Percentiles rank a stretch among this genome's conserved stretches.
Conservation (phyloP, 305 asterid genomes). For the Fraxinus greggii region DNA sequence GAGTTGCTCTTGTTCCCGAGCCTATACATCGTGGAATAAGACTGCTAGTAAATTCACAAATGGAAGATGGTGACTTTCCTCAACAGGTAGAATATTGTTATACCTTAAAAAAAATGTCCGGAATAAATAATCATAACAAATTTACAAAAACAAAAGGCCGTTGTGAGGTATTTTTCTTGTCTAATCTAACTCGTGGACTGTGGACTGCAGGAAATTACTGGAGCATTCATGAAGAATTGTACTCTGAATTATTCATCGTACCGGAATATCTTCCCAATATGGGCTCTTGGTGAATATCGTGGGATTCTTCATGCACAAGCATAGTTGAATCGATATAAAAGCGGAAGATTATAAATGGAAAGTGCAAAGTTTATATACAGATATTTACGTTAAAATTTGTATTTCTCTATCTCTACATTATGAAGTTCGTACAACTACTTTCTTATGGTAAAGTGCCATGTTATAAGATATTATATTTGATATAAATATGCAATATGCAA, state of each 20-base stretch:
- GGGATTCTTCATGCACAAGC: not conserved
- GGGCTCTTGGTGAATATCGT: constrained; percentile 35
- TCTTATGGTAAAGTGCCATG: not conserved
- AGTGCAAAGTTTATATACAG: not conserved
- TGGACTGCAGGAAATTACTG: constrained; percentile 30
- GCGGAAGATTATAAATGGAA: not conserved
- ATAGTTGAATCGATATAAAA: not conserved
- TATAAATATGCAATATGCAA: not conserved
- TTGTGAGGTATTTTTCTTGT: not conserved
- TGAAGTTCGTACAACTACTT: not conserved
- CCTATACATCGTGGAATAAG: constrained; percentile 45
- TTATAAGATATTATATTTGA: not conserved
- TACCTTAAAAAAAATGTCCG: no score
- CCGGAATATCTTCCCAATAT: constrained; percentile 36
- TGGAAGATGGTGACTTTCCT: constrained; percentile 56
- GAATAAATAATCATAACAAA: not conserved
- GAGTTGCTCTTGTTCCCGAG: constrained; percentile 40
- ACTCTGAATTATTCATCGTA: constrained; percentile 28
- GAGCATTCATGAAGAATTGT: constrained; percentile 35
- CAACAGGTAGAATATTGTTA: constrained; percentile 43
- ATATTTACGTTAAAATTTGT: not conserved
- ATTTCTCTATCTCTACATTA: not conserved
- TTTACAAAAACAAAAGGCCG: not conserved
- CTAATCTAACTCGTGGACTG: not conserved
- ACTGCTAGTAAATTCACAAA: constrained; percentile 49